These are phyloP conservation scores for Stellera chamaejasme DNA, from an alignment of 345 rosid genomes.

Conservation along the genomic window DNA sequence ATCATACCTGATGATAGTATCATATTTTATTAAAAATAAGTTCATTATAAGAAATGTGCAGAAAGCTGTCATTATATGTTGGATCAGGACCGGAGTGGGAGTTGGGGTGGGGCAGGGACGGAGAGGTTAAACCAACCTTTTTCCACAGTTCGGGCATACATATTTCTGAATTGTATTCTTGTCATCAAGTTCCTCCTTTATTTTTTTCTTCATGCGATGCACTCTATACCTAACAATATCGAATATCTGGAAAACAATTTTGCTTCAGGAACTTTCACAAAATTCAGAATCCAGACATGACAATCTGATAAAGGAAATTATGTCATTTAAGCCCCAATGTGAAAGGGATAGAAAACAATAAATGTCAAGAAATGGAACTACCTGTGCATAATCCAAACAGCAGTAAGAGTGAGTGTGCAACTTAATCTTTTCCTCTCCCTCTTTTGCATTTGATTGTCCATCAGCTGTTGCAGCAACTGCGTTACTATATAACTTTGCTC, in stretches of 20 bases:
- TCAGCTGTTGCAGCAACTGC: conserved; percentile 72
- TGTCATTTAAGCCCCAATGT: not conserved
- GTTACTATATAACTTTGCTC: conserved; percentile 68
- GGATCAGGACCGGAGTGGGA: not conserved
- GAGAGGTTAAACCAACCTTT: conserved; percentile 35
- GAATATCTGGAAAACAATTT: conserved; percentile 46
- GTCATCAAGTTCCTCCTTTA: conserved; percentile 80
- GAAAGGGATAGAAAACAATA: not conserved
- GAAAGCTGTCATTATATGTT: not conserved
- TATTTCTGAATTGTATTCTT: conserved; percentile 89
- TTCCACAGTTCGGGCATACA: conserved; percentile 77
- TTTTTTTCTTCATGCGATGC: conserved; percentile 64
- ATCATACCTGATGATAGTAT: conserved; percentile 47
- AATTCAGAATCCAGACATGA: conserved; percentile 5
- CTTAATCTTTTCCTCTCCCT: conserved; percentile 84
- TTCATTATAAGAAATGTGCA: not conserved
- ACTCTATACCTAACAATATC: conserved; percentile 73
- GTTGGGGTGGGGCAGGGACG: conserved; percentile 4
- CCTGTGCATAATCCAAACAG: conserved; percentile 89
- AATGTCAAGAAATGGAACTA: conserved; percentile 15
- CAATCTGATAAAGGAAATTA: not conserved
- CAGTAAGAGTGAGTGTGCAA: conserved; percentile 83
- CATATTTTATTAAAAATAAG: conserved; percentile 8
- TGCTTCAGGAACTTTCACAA: conserved; percentile 15
- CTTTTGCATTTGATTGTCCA: conserved; percentile 30